A percentile compares a stretch with the other conserved stretches of the same genome.
Conservation (phyloP, 106 monocot genomes). For the Agapanthus africanus region DNA sequence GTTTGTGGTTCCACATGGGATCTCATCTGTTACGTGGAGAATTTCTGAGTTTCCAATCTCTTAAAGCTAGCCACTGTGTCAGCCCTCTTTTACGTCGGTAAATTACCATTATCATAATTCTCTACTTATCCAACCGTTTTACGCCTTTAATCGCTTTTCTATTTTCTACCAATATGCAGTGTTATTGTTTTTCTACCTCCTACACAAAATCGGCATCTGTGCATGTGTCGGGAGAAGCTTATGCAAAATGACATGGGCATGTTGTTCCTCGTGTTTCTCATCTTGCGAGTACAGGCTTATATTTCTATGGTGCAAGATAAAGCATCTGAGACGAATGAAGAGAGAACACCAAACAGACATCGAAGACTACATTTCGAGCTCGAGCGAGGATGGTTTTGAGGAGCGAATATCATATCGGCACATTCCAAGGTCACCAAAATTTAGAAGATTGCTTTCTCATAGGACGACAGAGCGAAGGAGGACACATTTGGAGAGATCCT, state of each 20-base stretch:
- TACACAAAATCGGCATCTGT: conserved; percentile 71
- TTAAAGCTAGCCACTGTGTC: conserved; percentile 53
- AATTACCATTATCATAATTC: no score
- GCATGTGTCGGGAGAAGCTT: conserved; percentile 36
- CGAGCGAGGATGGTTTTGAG: conserved; percentile 24
- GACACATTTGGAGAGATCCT: conserved; percentile 43
- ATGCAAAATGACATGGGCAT: conserved; percentile 64
- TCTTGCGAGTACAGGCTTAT: conserved; percentile 38
- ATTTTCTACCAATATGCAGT: no score
- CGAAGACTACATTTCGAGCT: conserved; percentile 29
- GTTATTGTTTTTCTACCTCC: conserved; percentile 67
- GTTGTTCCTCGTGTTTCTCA: conserved; percentile 38
- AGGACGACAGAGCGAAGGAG: conserved; percentile 46
- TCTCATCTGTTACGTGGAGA: conserved; percentile 82
- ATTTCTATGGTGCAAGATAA: conserved; percentile 30
- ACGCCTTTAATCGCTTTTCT: no score
- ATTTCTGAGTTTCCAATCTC: conserved; percentile 77
- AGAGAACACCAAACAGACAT: conserved; percentile 2
- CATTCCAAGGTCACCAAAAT: conserved; percentile 14
- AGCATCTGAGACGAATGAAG: conserved; percentile 6
- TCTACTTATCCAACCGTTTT: no score
- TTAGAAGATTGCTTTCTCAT: conserved; percentile 23
- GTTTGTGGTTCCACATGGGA: conserved; percentile 84
- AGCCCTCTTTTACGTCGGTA: conserved; percentile 63
- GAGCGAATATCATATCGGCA: conserved; percentile 17